A percentile compares a stretch with the other conserved stretches of the same genome.
These are phyloP conservation scores for Trichoderma endophyticum DNA, from an alignment of 2,329 filamentous ascomycete species.

Conservation along the genomic window DNA sequence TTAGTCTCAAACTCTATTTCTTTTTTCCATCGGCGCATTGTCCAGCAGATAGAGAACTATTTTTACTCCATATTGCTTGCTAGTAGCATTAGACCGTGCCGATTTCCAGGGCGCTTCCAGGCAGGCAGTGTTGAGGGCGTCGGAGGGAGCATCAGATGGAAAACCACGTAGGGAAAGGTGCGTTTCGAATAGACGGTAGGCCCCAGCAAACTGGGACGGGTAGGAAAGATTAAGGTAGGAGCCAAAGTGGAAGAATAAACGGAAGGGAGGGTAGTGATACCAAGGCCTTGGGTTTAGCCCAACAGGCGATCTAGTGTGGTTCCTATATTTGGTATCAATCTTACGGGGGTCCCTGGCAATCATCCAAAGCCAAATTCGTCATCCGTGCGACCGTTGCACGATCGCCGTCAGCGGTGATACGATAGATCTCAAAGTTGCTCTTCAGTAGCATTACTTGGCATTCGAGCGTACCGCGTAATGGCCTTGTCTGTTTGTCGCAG, in stretches of 20 bases:
- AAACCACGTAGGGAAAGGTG: constrained; percentile 1
- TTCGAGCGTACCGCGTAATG: not conserved
- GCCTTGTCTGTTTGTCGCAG: not conserved
- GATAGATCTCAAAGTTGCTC: not conserved
- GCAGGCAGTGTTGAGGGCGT: constrained; percentile 1
- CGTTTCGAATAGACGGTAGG: not conserved
- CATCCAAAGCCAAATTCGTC: constrained; percentile 11
- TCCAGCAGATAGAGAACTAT: not conserved
- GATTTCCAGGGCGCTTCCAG: constrained; percentile 1
- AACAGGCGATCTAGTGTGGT: constrained; percentile 16
- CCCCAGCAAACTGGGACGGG: constrained; percentile 9
- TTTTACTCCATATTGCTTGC: constrained; percentile 1
- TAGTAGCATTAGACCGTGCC: not conserved
- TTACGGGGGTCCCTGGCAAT: constrained; percentile 1
- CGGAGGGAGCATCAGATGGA: constrained; percentile 8
- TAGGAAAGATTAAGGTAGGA: constrained; percentile 13
- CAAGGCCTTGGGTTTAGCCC: constrained; percentile 18
- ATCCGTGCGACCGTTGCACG: constrained; percentile 18
- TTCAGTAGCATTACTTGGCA: not conserved
- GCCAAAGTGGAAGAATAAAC: constrained; percentile 9
- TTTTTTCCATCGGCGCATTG: not conserved
- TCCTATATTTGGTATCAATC: constrained; percentile 19
- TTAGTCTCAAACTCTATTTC: not conserved
- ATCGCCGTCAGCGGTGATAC: constrained; percentile 16
- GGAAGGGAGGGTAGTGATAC: constrained; percentile 20